These are phyloP conservation scores for Aphanomyces astaci DNA, from an alignment of 352 stramenopile species.

Conservation along the genomic window DNA sequence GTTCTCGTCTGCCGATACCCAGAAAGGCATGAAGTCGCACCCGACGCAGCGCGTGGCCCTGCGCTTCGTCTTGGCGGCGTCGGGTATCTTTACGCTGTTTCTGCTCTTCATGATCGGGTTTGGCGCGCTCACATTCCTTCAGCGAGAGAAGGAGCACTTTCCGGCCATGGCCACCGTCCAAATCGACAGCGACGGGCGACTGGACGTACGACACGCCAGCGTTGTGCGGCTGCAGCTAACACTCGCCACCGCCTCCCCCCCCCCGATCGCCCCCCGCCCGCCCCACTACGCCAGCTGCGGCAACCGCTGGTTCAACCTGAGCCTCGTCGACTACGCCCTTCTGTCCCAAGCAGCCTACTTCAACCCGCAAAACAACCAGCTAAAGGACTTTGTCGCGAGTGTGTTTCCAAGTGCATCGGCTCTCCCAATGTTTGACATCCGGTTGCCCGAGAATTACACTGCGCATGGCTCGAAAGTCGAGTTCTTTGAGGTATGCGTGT, in stretches of 20 bases:
- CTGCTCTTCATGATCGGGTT: conserved; percentile 64
- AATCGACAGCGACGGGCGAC: conserved; percentile 42
- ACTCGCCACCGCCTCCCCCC: conserved; percentile 37
- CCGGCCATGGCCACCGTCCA: conserved; percentile 61
- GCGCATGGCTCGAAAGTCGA: conserved; percentile 78
- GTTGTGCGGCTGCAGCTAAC: conserved; percentile 74
- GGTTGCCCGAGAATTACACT: conserved; percentile 61
- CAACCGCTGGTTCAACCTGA: conserved; percentile 68
- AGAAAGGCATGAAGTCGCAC: conserved; percentile 27
- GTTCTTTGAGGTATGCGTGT: conserved; percentile 50
- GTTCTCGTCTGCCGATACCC: conserved; percentile 15
- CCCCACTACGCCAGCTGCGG: conserved; percentile 67
- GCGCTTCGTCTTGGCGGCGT: conserved; percentile 53
- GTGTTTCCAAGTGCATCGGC: conserved; percentile 47
- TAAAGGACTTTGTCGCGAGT: conserved; percentile 50
- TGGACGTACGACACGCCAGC: conserved; percentile 75
- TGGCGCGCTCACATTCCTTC: conserved; percentile 61
- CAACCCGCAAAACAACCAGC: conserved; percentile 72
- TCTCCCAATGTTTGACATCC: conserved; percentile 35
- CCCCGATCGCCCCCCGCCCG: conserved; percentile 36
- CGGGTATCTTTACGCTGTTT: conserved; percentile 58
- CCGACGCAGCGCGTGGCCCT: conserved; percentile 49
- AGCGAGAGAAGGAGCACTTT: conserved; percentile 66
- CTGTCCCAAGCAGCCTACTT: conserved; percentile 86
- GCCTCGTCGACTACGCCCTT: conserved; percentile 72